phyloP scores from a whole-genome alignment of 176 grass and related monocot species.

The Typha latifolia region DNA sequence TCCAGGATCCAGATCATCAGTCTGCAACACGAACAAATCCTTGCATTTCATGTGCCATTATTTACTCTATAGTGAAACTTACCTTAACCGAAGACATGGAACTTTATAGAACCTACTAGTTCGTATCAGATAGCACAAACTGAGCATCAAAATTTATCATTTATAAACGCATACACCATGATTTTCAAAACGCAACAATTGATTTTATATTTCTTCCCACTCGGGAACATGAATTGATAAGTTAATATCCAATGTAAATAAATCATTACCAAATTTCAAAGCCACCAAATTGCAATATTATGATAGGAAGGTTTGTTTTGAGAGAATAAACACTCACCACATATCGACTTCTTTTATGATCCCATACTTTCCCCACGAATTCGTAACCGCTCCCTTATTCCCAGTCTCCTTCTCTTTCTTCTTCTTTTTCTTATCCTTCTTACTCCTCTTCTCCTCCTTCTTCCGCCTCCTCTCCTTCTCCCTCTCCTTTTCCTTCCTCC shows the following conservation, averaged over 20 bases:
- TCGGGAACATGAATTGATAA: no score
- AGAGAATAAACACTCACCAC: conserved; percentile 54
- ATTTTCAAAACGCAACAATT: not conserved
- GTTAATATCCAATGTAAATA: no score
- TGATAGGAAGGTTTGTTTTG: not conserved
- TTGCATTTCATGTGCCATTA: not conserved
- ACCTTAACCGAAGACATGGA: not conserved
- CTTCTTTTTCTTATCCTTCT: conserved; percentile 29
- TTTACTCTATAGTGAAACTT: not conserved
- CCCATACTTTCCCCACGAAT: conserved; percentile 96
- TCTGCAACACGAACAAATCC: not conserved
- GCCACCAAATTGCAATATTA: not conserved
- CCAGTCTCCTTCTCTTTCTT: conserved; percentile 46
- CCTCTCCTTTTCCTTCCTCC: conserved; percentile 25
- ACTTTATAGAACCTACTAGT: not conserved
- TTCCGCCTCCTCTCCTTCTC: conserved; percentile 26
- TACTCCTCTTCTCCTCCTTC: conserved; percentile 11
- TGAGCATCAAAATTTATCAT: not conserved
- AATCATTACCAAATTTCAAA: not conserved
- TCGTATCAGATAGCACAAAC: not conserved
- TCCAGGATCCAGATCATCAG: not conserved
- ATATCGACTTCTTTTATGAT: conserved; percentile 82
- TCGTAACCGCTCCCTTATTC: conserved; percentile 73
- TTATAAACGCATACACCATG: no score
- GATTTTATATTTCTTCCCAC: not conserved